phyloP scores from a whole-genome alignment of 805 yeast species.

The Saturnispora galanensis region DNA sequence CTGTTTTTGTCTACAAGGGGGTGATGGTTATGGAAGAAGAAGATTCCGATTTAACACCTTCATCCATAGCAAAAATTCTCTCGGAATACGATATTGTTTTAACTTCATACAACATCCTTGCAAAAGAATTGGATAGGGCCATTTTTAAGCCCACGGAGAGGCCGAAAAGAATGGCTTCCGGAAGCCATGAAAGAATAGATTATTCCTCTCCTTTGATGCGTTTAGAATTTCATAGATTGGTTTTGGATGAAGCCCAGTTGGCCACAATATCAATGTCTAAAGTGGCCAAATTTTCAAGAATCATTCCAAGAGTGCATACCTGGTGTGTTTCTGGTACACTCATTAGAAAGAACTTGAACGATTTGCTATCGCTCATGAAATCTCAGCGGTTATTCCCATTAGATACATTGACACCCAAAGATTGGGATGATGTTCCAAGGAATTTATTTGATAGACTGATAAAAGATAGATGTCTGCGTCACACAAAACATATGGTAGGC shows the following conservation, averaged over 20 bases:
- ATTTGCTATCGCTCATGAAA: constrained; percentile 59
- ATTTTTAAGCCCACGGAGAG: constrained; percentile 51
- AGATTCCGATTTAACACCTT: constrained; percentile 18
- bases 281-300: constrained; percentile 70
- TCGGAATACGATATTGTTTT: constrained; percentile 66
- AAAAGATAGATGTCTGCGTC: constrained; percentile 52
- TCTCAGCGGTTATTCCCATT: constrained; percentile 67
- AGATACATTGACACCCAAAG: constrained; percentile 20
- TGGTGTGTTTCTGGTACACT: constrained; percentile 99
- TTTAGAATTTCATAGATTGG: constrained; percentile 80
- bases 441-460: constrained; percentile 45
- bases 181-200: constrained; percentile 30
- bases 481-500: constrained; percentile 75
- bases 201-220: constrained; percentile 77
- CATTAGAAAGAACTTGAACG: constrained; percentile 53
- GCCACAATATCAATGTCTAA: constrained; percentile 62
- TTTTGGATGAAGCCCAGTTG: constrained; percentile 94
- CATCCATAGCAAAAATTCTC: constrained; percentile 41
- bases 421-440: constrained; percentile 22
- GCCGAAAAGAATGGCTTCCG: constrained; percentile 33
- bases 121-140: constrained; percentile 74
- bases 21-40: constrained; percentile 27
- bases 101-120: constrained; percentile 62
- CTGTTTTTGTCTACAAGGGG: constrained; percentile 59
- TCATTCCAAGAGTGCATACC: constrained; percentile 77